These are phyloP conservation scores for Xylaria digitata DNA, from an alignment of 2,329 filamentous ascomycete genomes.

Conservation along the genomic window DNA sequence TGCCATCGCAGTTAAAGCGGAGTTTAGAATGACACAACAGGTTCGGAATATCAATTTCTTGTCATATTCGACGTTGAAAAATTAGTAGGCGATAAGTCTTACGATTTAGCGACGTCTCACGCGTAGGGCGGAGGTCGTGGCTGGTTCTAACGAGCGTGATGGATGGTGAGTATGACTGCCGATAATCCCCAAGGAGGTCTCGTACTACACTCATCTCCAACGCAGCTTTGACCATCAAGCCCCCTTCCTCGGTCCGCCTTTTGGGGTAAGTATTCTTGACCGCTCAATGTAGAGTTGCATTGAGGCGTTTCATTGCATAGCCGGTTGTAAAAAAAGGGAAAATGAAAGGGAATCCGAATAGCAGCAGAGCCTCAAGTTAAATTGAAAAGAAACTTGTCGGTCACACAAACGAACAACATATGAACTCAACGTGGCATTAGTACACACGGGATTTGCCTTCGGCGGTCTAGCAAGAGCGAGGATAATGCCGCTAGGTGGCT, in stretches of 20 bases:
- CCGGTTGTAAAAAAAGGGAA: background rate
- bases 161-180: slow-evolving; percentile 15
- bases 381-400: background rate
- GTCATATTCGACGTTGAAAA: background rate
- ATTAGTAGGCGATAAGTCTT: background rate
- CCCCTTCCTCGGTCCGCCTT: slow-evolving; percentile 28
- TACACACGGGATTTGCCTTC: slow-evolving; percentile 8
- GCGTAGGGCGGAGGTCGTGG: slow-evolving; percentile 1
- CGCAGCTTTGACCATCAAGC: background rate
- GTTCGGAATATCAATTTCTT: background rate
- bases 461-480: slow-evolving; percentile 4
- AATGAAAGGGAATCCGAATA: slow-evolving; percentile 11
- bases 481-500: background rate
- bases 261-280: slow-evolving; percentile 37
- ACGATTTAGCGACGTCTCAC: slow-evolving; percentile 5
- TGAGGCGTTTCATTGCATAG: slow-evolving; percentile 23
- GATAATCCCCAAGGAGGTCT: slow-evolving; percentile 4
- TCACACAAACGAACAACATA: slow-evolving; percentile 12
- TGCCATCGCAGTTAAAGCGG: background rate
- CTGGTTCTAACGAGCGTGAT: slow-evolving; percentile 11
- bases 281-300: slow-evolving; percentile 32
- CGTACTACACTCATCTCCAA: slow-evolving; percentile 15
- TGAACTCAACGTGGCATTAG: slow-evolving; percentile 21
- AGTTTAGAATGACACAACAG: background rate
- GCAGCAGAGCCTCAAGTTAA: slow-evolving; percentile 32